These are phyloP conservation scores for Naganishia kalamii DNA, from an alignment of 768 basidiomycete species.

Conservation along the genomic window DNA sequence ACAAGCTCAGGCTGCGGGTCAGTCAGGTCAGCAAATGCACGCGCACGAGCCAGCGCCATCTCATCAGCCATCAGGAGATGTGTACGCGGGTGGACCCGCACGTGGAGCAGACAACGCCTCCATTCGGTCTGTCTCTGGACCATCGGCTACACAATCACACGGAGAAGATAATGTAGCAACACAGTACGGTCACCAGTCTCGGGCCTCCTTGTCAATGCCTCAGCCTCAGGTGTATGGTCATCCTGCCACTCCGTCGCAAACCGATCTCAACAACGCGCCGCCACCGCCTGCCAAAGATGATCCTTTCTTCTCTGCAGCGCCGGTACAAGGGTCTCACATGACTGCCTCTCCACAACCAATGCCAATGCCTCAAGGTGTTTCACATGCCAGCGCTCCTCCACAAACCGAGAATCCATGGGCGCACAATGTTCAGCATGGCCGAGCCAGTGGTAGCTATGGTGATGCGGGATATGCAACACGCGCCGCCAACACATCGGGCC, in stretches of 20 bases:
- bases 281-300: background rate
- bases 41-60: too few relatives aligned
- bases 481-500: background rate
- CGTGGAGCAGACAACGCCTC: background rate
- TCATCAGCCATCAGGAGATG: background rate
- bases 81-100: background rate
- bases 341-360: slow-evolving; percentile 10
- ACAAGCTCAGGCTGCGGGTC: slow-evolving; percentile 1
- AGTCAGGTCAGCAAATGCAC: background rate
- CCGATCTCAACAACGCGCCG: background rate
- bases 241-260: background rate
- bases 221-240: background rate
- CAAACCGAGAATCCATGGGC: background rate
- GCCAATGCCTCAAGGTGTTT: background rate
- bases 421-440: background rate
- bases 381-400: background rate
- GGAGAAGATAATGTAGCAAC: background rate
- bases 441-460: background rate
- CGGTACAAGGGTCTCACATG: background rate
- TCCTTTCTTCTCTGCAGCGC: background rate
- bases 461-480: background rate
- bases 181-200: slow-evolving; percentile 2
- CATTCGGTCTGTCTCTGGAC: background rate
- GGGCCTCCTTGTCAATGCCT: slow-evolving; percentile 7
- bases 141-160: background rate